These are phyloP conservation scores for Colletotrichum spaethianum DNA, from an alignment of 2,329 filamentous ascomycete species.

Conservation along the genomic window DNA sequence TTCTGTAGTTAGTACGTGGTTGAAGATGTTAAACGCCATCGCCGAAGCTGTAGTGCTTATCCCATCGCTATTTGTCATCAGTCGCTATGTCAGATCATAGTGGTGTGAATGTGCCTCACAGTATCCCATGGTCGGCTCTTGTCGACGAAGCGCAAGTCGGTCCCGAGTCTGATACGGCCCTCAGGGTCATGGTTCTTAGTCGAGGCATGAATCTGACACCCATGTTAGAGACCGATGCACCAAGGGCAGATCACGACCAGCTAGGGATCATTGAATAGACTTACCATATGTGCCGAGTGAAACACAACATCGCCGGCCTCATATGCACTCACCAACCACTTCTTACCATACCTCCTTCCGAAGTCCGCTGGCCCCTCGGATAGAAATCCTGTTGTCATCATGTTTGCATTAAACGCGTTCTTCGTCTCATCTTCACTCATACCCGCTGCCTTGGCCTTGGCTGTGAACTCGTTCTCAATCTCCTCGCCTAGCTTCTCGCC, in stretches of 20 bases:
- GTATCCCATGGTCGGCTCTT: conserved; percentile 63
- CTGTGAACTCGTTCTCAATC: conserved; percentile 61
- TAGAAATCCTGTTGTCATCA: conserved; percentile 69
- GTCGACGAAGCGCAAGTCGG: conserved; percentile 70
- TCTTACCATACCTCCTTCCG: conserved; percentile 45
- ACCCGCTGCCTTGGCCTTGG: conserved; percentile 57
- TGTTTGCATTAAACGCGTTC: conserved; percentile 70
- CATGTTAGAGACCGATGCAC: not conserved
- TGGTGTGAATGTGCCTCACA: conserved; percentile 42
- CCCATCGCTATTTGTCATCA: conserved; percentile 18
- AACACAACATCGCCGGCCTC: conserved; percentile 58
- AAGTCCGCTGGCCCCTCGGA: conserved; percentile 52
- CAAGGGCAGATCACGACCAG: not conserved
- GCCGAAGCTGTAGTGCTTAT: conserved; percentile 32
- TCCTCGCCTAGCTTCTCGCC: conserved; percentile 50
- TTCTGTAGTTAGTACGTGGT: too few relatives aligned
- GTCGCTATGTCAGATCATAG: not conserved
- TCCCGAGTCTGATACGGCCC: conserved; percentile 67
- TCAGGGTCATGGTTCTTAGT: conserved; percentile 67
- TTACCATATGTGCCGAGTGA: conserved; percentile 53
- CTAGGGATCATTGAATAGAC: not conserved
- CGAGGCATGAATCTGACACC: conserved; percentile 62
- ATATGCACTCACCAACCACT: conserved; percentile 55
- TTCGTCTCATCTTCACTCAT: conserved; percentile 66
- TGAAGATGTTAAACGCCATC: conserved; percentile 2